Percentiles rank a stretch among this genome's conserved stretches.
Conservation (phyloP, 225 moss, liverwort and hornwort species). For the Physcomitrellopsis africana region DNA sequence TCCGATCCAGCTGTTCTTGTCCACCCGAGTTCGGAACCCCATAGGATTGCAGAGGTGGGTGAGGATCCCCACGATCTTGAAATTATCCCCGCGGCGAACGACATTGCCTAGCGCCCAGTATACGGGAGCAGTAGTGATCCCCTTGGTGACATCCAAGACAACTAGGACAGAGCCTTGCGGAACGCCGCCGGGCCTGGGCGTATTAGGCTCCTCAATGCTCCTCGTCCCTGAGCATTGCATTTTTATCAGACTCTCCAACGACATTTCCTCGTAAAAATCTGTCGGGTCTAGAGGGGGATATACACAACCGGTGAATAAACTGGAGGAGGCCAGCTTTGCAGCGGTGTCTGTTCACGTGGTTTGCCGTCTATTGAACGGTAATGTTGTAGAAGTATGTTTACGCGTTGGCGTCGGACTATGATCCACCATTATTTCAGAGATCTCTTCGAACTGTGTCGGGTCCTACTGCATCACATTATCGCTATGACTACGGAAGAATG, state of each 20-base stretch:
- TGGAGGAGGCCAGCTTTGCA: constrained; percentile 30
- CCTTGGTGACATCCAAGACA: constrained; percentile 36
- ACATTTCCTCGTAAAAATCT: constrained; percentile 27
- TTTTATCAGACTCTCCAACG: constrained; percentile 27
- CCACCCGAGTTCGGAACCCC: constrained; percentile 38
- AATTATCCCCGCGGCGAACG: constrained; percentile 34
- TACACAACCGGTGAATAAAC: constrained; percentile 20
- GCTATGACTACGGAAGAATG: too few relatives aligned
- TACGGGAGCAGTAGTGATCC: constrained; percentile 26
- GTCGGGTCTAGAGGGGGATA: neutral
- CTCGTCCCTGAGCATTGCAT: constrained; percentile 31
- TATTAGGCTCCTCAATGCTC: constrained; percentile 29
- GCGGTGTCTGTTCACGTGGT: neutral
- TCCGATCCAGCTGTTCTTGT: constrained; percentile 44
- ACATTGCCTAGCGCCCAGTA: constrained; percentile 50
- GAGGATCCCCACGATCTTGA: constrained; percentile 47
- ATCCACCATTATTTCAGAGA: too few relatives aligned
- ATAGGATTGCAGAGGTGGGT: constrained; percentile 40
- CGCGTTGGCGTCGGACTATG: too few relatives aligned
- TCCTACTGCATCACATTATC: too few relatives aligned
- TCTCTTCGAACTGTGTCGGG: too few relatives aligned
- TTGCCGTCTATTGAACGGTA: neutral
- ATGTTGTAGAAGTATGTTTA: too few relatives aligned
- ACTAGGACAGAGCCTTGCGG: constrained; percentile 40
- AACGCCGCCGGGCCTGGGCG: constrained; percentile 32